Base-by-base conservation (phyloP, 2,329 filamentous ascomycete genomes). In the Myriosclerotinia duriaeana region DNA sequence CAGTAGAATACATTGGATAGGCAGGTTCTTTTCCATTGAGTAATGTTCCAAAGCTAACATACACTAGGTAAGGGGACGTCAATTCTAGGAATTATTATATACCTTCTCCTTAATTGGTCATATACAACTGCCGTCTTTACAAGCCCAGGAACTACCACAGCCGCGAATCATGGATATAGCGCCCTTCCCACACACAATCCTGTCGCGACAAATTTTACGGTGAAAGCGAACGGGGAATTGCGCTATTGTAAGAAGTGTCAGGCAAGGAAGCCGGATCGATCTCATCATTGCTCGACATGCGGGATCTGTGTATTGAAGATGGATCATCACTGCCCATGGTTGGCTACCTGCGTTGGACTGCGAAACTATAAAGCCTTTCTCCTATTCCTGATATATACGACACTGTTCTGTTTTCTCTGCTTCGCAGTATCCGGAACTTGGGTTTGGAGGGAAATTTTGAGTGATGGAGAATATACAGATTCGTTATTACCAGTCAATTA, bases 281-380 rank as follows among this genome's bases (percentile, higher is more conserved):
- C 94, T 42, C 95, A 99, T 78, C 95, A 99, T 81, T 99, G 95
- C 83, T 96, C 92, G 14, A 96, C 93, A 5, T 99, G 95, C 80
- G 87, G 89, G 72, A 89, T 90, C 75, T 99, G 95, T 78, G 93
- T 99, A 36, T 83, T 99, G 78, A 99, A 99, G 83, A 99, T 99
- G 95, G 95, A 99, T 77, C 95, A 99, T 78, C 95, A 99, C 80
- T 99, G 95, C 77, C 95, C 95, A 20, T 99, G 95, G 95, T 84
- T 99, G 60, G 94, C 95, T 38, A 97, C 92, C 5, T 99, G 95
- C 78, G 91, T 99, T 68, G 95, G 95, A 26, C 82, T 99, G 70
- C 87, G 87, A 75, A 99, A 99, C 79, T 96, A 97, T 83, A 99
- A 99, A 80, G 85, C 93, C 0, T 99, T 99, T 76, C 78, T 99